These are phyloP conservation scores for Ogataea neopini DNA, from an alignment of 805 yeast species.

Conservation along the genomic window DNA sequence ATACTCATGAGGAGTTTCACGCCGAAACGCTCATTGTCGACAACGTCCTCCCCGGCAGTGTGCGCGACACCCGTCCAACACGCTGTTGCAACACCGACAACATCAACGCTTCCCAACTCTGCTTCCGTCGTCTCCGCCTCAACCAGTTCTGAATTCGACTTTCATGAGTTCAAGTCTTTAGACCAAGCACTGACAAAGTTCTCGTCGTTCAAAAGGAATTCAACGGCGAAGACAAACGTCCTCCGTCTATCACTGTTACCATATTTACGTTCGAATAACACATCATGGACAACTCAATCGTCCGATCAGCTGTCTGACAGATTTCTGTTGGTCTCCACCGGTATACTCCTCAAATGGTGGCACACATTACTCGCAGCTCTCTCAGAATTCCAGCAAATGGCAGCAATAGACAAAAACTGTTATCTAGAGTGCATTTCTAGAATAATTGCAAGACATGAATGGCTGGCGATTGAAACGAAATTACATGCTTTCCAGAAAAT, in stretches of 20 bases:
- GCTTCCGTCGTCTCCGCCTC: neutral
- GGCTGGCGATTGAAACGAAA: slow-evolving; percentile 33
- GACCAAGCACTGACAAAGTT: slow-evolving; percentile 48
- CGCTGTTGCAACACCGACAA: neutral
- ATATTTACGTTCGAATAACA: slow-evolving; percentile 36
- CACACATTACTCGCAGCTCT: slow-evolving; percentile 39
- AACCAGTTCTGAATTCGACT: slow-evolving; percentile 20
- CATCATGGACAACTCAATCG: slow-evolving; percentile 15
- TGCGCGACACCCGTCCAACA: slow-evolving; percentile 1
- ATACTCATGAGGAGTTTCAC: slow-evolving; percentile 9
- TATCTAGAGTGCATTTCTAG: slow-evolving; percentile 56
- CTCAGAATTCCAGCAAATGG: slow-evolving; percentile 36
- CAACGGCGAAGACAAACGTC: slow-evolving; percentile 45
- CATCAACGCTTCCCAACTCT: neutral
- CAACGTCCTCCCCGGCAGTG: slow-evolving; percentile 15
- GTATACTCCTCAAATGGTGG: slow-evolving; percentile 52
- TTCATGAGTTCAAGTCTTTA: slow-evolving; percentile 36
- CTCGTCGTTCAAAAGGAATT: slow-evolving; percentile 37
- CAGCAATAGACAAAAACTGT: slow-evolving; percentile 51
- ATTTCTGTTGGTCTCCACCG: slow-evolving; percentile 12
- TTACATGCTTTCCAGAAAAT: slow-evolving; percentile 24
- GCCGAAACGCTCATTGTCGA: slow-evolving; percentile 15
- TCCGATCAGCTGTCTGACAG: slow-evolving; percentile 10
- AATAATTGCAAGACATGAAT: slow-evolving; percentile 47
- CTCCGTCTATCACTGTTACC: slow-evolving; percentile 49